Conservation (phyloP, 2,329 filamentous ascomycete genomes). For the Fusarium aywerte region DNA sequence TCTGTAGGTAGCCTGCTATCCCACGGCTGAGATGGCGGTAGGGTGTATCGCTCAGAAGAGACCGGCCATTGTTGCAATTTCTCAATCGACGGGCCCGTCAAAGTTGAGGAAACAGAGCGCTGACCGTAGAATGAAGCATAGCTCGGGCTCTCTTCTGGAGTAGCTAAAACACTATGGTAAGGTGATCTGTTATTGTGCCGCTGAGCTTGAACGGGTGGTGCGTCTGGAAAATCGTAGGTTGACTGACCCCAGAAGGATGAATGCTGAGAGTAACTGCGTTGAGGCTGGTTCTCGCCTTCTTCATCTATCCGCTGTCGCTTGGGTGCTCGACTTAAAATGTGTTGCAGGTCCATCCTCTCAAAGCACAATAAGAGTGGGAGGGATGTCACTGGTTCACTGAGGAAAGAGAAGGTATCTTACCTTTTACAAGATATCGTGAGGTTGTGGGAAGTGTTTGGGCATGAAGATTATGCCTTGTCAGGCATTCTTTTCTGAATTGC, state of each 20-base stretch:
- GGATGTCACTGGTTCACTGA: no score
- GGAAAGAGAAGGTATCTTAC: no score
- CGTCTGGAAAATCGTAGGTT: not conserved
- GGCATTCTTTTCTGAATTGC: not conserved
- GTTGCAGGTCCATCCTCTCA: not conserved
- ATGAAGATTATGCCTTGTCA: not conserved
- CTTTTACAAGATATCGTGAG: not conserved
- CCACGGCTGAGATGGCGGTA: not conserved
- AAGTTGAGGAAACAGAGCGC: not conserved
- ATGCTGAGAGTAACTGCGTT: no score
- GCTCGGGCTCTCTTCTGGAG: rapidly evolving
- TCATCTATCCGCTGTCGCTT: constrained; percentile 5
- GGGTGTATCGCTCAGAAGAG: not conserved
- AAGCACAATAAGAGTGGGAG: not conserved
- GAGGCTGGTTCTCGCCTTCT: not conserved
- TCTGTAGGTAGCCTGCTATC: not conserved
- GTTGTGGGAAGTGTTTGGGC: not conserved
- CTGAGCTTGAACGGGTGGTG: rapidly evolving
- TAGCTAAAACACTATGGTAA: not conserved
- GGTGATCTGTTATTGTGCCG: not conserved
- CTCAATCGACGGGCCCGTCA: rapidly evolving
- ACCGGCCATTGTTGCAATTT: not conserved
- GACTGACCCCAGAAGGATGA: not conserved
- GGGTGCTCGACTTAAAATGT: not conserved
- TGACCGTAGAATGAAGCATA: not conserved